phyloP scores from a whole-genome alignment of 164 flowering plant species.

The Paratinospora sagittata region DNA sequence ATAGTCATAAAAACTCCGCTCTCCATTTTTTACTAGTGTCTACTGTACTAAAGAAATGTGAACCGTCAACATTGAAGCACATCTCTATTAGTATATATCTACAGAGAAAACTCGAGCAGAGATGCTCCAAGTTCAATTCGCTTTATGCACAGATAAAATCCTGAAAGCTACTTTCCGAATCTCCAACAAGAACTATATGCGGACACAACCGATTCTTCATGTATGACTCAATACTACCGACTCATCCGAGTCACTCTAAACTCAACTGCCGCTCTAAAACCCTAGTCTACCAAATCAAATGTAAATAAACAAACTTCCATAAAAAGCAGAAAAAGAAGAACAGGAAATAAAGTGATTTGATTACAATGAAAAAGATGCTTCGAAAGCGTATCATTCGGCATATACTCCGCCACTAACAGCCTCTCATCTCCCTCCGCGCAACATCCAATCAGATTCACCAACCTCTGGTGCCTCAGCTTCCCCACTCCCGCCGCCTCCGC shows the following conservation, averaged over 20 bases:
- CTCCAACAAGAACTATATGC: not conserved
- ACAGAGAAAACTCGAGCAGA: not conserved
- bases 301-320: not conserved
- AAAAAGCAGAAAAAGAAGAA: not conserved
- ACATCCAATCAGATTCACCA: conserved; percentile 80
- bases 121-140: not conserved
- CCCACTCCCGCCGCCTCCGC: conserved; percentile 78
- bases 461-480: conserved; percentile 58
- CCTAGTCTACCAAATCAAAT: not conserved
- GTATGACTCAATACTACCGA: not conserved
- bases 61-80: not conserved
- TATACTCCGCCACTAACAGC: conserved; percentile 73
- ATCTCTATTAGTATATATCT: not conserved
- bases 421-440: conserved; percentile 90
- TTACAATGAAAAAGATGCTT: conserved; percentile 89
- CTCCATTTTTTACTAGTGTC: not conserved
- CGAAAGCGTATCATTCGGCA: conserved; percentile 85
- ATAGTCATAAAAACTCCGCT: no score
- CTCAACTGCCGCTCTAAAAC: not conserved
- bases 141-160: not conserved
- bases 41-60: not conserved
- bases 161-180: not conserved
- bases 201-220: not conserved
- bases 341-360: conserved; percentile 14
- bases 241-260: conserved; percentile 1